Base-by-base conservation (phyloP, 179 eudicot species). In the Spinacia oleracea region DNA sequence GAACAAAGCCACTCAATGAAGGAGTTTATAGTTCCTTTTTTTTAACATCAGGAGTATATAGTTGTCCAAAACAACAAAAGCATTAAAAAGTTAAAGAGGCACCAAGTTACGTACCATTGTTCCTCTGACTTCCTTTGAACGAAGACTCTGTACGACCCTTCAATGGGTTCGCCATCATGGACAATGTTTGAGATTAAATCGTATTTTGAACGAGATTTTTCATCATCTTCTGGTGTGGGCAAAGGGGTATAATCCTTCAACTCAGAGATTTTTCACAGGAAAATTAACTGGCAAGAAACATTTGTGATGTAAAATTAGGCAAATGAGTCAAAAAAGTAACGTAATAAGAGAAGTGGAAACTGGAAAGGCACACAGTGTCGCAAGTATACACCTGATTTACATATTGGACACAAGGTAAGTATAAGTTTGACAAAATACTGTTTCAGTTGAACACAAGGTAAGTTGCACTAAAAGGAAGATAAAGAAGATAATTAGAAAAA, bases 61-160 rank as follows among this genome's bases (percentile, higher is more conserved):
- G 9, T 53, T 15, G 23, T 53, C 58, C 58, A 5, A 20, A 53
- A 18, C 16, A 32, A 48, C 23, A 14, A 35, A 20, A 38, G 43
- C 2, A 14, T 9, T 8, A 6, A 32, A 3, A 46, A 43, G 53
- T 51, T 18, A n/a, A 31, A 20, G 60, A 27, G 42, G 12, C 42
- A 71, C 35, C 60, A 31, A 16, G 42, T 18, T 71, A 50, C 9
- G 84, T 88, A 96, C 98, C 99, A 94, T 75, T 85, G 93, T 79
- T 91, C 99, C 84, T 96, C 99, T 1, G 99, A 94, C 83, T 92
- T 96, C 82, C 99, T 86, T 85, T 96, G 99, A 40, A 96, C 98
- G 84, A 96, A 96, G 31, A 84, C 99, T 80, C 98, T 88, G 86
- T 96, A 96, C 38, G 93, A 88, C 59, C 99, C 99, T 88, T 91